Base-by-base conservation (phyloP, 2,329 filamentous ascomycete genomes). In the Aspergillus sp. region DNA sequence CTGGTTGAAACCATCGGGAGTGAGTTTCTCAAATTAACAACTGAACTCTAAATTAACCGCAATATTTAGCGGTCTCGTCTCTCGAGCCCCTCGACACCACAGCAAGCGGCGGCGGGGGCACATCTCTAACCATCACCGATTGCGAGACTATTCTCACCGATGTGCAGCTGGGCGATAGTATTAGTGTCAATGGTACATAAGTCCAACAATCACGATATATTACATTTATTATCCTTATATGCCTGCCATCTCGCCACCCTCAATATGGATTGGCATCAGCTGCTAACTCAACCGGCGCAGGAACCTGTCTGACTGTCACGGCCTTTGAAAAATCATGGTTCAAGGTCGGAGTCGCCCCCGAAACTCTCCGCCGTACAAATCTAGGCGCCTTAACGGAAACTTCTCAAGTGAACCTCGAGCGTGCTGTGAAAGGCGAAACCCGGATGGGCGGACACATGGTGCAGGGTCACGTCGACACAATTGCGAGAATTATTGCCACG, bases 361-460 rank as follows among this genome's bases (percentile, higher is more conserved):
- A 99, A 80, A 99, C 95, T 15, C 86, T 99, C 56, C 92, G 95
- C 58, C 86, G 96, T 57, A 99, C 96, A 59, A 96, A 98, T 78
- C 86, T 99, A n/a, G 93, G 93, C 61, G 80, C 80, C 19, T 82
- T 99, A 53, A 76, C 78, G 48, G 73, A 85, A 60, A 81, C 81
- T 43, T 89, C 87, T 60, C 80, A 79, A 21, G 93, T 98, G 64
- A 99, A 99, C 75, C 88, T 99, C 53, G 95, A 99, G 81, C 88
- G 95, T 15, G 93, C 95, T 3, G 93, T 99, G 54, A 89, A 90
- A 17, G 91, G 92, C 4, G 86, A 90, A 68, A 97, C 93, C 46
- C 90, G 95, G 55, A 98, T 99, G 91, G 95, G 96, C 47, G 95
- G 95, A 0, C 95, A 99, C 78, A 96, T 98, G 69, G 93, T 98